phyloP scores from a whole-genome alignment of 306 rosid species.

The Abrus pulchellus region DNA sequence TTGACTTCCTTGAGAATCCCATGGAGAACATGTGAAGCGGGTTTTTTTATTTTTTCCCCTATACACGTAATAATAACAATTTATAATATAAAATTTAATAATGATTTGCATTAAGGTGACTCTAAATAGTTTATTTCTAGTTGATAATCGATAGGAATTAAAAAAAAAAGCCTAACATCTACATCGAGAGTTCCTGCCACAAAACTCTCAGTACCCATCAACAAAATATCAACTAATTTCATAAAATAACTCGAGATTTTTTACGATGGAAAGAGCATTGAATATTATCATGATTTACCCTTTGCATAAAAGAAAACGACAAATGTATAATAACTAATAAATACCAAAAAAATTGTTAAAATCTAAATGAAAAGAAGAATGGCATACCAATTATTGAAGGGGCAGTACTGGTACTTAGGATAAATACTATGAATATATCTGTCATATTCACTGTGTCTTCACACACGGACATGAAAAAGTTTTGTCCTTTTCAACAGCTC shows the following conservation, averaged over 20 bases:
- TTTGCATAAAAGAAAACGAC: too few relatives aligned
- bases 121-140: neutral
- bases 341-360: too few relatives aligned
- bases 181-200: too few relatives aligned
- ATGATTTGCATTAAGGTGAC: neutral
- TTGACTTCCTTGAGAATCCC: conserved; percentile 20
- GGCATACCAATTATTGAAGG: conserved; percentile 19
- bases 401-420: neutral
- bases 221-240: too few relatives aligned
- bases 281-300: too few relatives aligned
- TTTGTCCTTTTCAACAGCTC: conserved; percentile 41
- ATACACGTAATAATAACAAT: neutral
- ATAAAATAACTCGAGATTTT: too few relatives aligned
- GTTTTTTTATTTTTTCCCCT: neutral
- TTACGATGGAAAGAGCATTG: too few relatives aligned
- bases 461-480: conserved; percentile 1
- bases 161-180: neutral
- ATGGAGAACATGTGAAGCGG: neutral
- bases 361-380: too few relatives aligned
- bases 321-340: too few relatives aligned
- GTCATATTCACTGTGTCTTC: neutral
- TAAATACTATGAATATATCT: neutral
- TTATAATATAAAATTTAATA: neutral
- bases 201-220: too few relatives aligned
- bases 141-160: neutral